These are phyloP conservation scores for Russula sp. DNA, from an alignment of 768 basidiomycete species.

Conservation along the genomic window DNA sequence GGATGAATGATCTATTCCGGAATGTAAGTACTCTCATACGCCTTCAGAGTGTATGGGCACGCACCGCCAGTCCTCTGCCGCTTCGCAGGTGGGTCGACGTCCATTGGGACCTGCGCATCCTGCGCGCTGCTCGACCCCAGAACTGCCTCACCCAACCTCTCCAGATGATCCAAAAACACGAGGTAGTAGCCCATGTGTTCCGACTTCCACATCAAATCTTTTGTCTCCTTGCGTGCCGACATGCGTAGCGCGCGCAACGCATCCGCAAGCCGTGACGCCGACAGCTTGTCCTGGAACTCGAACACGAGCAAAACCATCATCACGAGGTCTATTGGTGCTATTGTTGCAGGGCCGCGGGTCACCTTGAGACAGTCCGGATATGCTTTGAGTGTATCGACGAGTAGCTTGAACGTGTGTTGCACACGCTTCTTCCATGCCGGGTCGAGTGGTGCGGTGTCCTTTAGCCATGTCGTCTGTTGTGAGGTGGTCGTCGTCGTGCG, in stretches of 20 bases:
- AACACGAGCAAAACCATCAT: slow-evolving; percentile 20
- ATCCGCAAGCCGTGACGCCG: slow-evolving; percentile 5
- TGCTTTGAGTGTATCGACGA: slow-evolving; percentile 11
- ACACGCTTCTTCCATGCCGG: slow-evolving; percentile 12
- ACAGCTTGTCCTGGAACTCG: slow-evolving; percentile 8
- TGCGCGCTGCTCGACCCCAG: not conserved
- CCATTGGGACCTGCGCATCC: not conserved
- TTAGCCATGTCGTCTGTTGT: slow-evolving; percentile 49
- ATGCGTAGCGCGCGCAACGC: slow-evolving; percentile 14
- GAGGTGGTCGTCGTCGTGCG: slow-evolving; percentile 30
- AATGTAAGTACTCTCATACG: not conserved
- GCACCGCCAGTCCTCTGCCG: slow-evolving; percentile 9
- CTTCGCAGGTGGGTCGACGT: slow-evolving; percentile 13
- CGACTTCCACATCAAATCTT: slow-evolving; percentile 21
- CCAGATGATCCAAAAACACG: slow-evolving; percentile 10
- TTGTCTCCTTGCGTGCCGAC: slow-evolving; percentile 17
- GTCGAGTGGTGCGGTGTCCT: slow-evolving; percentile 10
- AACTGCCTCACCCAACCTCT: slow-evolving; percentile 7
- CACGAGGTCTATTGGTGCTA: slow-evolving; percentile 25
- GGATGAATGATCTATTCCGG: not conserved
- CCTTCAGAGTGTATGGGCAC: not conserved
- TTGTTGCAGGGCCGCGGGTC: slow-evolving; percentile 14
- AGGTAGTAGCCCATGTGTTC: slow-evolving; percentile 12
- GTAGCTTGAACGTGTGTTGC: slow-evolving; percentile 14
- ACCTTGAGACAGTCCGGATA: slow-evolving; percentile 17